Base-by-base conservation (phyloP, 1,139 yeast genomes). In the Magnusiomyces ingens region DNA sequence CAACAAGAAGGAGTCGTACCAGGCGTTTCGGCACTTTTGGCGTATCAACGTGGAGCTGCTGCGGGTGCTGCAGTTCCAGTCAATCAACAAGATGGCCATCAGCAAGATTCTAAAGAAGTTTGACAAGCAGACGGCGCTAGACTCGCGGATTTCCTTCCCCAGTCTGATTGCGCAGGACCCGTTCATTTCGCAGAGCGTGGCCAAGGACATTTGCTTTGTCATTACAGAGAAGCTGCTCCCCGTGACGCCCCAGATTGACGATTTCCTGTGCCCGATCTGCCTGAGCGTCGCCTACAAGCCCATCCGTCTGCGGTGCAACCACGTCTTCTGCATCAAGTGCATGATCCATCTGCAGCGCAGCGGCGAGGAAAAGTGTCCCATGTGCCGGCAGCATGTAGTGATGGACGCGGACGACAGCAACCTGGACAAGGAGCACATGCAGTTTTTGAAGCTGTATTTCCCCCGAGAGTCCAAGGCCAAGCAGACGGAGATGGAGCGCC, bases 191-290 rank as follows among this genome's bases (percentile, higher is more conserved):
- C 71, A 74, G 6, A 78, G 84, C 1, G 67, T 82, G 41, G 79
- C 84, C 0, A 79, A 77, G 58, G 73, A 77, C 29, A 74, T 82
- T 15, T 81, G 85, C 62, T 76, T 68, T 50, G 73, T 81, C 15
- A 80, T 85, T 51, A 79, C 84, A 44, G 71, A 73, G 17, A 75
- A 80, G 12, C 66, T 85, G 13, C 65, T 84, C 41, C 75, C 78
- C 18, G 66, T 84, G 2, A 72, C 84, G 0, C 93, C 93, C 0
- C 91, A 84, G 64, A 69, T 85, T 17, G 91, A 85, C 52, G 93
- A 85, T 64, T 85, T 82, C 62, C 72, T 80, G 2, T 85, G 93
- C 64, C 90, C 91, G 0, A 79, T 85, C 8, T 85, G 93, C 64
- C 77, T 80, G 66, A 75, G 79, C 3, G 76, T 85, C 44, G 89